These are phyloP conservation scores for Phragmites australis DNA, from an alignment of 176 grass and related monocot genomes.

Conservation along the genomic window DNA sequence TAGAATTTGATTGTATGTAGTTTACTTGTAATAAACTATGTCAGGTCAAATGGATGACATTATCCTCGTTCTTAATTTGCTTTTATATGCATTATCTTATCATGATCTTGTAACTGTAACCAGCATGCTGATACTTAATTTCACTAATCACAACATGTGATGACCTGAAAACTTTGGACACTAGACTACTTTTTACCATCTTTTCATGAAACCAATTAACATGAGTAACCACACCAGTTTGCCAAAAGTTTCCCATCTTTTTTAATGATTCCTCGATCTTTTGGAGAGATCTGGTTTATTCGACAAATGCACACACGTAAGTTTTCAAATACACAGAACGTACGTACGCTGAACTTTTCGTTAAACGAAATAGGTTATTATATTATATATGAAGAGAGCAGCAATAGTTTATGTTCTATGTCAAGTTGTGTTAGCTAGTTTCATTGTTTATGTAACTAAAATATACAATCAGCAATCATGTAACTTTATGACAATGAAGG, in stretches of 20 bases:
- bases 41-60: constrained; percentile 58
- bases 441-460: constrained; percentile 46
- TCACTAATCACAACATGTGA: constrained; percentile 45
- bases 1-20: constrained; percentile 41
- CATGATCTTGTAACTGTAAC: constrained; percentile 39
- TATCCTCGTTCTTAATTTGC: constrained; percentile 23
- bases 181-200: constrained; percentile 57
- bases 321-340: constrained; percentile 40
- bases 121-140: constrained; percentile 46
- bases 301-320: constrained; percentile 12
- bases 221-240: constrained; percentile 40
- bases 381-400: constrained; percentile 17
- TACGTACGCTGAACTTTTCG: constrained; percentile 26
- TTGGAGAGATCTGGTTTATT: constrained; percentile 33
- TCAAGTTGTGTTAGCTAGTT: constrained; percentile 38
- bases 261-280: constrained; percentile 42
- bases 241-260: constrained; percentile 30
- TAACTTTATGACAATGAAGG: constrained; percentile 46
- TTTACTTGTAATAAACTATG: constrained; percentile 48
- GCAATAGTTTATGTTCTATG: constrained; percentile 32
- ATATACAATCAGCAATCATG: constrained; percentile 46
- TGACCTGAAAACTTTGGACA: constrained; percentile 50
- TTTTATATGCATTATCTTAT: constrained; percentile 52
- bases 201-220: constrained; percentile 51
- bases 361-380: constrained; percentile 26